Evolutionary conservation across 495 filamentous ascomycete genomes (phyloP).

Genomic region (Cercophora samala): DNA sequence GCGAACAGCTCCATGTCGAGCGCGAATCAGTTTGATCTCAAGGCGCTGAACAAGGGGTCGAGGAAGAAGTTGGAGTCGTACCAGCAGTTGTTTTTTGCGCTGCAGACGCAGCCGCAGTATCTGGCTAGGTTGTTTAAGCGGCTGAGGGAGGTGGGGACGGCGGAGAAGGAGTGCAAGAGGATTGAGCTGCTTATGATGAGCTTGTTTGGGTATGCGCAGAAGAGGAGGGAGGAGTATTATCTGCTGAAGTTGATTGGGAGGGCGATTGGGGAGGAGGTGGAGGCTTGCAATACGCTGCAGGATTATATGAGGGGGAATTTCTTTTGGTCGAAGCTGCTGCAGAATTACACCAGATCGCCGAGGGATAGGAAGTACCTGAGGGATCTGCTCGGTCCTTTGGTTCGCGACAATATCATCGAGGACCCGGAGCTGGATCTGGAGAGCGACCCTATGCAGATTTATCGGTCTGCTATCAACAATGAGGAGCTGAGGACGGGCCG

Average conservation of each 20-base stretch:
- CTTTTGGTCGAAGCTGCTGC: conserved; percentile 86
- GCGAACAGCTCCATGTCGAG: conserved; percentile 84
- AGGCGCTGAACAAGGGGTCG: conserved; percentile 94
- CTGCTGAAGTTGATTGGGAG: conserved; percentile 82
- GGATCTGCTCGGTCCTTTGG: conserved; percentile 74
- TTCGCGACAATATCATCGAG: conserved; percentile 85
- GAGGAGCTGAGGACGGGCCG: conserved; percentile 91
- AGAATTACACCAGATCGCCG: conserved; percentile 85
- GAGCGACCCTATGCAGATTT: conserved; percentile 97
- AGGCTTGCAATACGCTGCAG: conserved; percentile 65
- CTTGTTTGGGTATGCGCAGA: conserved; percentile 95
- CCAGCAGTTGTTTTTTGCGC: conserved; percentile 94
- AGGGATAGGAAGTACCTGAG: conserved; percentile 88
- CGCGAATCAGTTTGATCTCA: conserved; percentile 90
- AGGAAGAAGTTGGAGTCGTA: conserved; percentile 93
- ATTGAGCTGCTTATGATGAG: conserved; percentile 95
- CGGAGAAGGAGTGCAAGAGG: conserved; percentile 88
- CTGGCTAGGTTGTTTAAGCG: conserved; percentile 81
- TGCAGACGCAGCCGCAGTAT: conserved; percentile 96
- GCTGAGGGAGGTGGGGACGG: conserved; percentile 75
- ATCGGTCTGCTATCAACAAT: conserved; percentile 89
- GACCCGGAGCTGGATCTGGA: conserved; percentile 88
- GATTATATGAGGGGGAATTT: conserved; percentile 88
- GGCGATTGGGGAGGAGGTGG: conserved; percentile 83
- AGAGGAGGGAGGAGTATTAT: conserved; percentile 94